A percentile compares a stretch with the other conserved stretches of the same genome.
Evolutionary conservation across 176 grass and related monocot species (phyloP).

Genomic region (Alloteropsis semialata): DNA sequence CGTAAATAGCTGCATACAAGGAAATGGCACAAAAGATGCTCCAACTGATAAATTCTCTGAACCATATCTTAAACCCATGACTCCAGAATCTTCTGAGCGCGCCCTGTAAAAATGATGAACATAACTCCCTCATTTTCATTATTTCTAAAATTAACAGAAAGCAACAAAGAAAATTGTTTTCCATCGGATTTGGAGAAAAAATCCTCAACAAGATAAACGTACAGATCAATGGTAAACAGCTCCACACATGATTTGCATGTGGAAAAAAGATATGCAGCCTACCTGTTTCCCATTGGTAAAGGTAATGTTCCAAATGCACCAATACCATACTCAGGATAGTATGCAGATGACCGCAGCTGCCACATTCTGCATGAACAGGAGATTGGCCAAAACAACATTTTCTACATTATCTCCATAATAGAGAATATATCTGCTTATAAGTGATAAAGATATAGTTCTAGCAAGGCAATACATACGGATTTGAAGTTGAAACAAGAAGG

Average conservation of each 20-base stretch:
- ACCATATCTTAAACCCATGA: slow-evolving; percentile 84
- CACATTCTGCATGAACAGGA: slow-evolving; percentile 52
- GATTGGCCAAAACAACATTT: background rate
- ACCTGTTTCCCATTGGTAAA: slow-evolving; percentile 77
- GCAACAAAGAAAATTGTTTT: background rate
- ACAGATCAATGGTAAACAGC: slow-evolving; percentile 16
- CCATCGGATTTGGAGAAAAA: background rate
- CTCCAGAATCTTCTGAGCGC: slow-evolving; percentile 67
- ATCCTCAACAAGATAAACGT: slow-evolving; percentile 10
- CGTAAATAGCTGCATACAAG: slow-evolving; percentile 48
- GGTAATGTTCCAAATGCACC: slow-evolving; percentile 81
- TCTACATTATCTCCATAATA: slow-evolving; percentile 5
- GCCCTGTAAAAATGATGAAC: slow-evolving; percentile 47
- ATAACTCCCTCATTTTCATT: slow-evolving; percentile 15
- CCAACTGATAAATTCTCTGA: slow-evolving; percentile 87
- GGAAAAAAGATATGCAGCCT: slow-evolving; percentile 14
- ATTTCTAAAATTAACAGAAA: slow-evolving; percentile 32
- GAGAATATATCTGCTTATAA: background rate
- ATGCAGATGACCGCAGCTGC: slow-evolving; percentile 70
- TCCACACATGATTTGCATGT: slow-evolving; percentile 18
- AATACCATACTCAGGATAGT: slow-evolving; percentile 63
- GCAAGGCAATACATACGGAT: slow-evolving; percentile 47
- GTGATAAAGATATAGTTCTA: background rate
- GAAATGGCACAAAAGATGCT: slow-evolving; percentile 75
- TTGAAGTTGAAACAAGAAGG: slow-evolving; percentile 76